These are phyloP conservation scores for Sungouiozyma intestinalis DNA, from an alignment of 805 yeast species.

Conservation along the genomic window DNA sequence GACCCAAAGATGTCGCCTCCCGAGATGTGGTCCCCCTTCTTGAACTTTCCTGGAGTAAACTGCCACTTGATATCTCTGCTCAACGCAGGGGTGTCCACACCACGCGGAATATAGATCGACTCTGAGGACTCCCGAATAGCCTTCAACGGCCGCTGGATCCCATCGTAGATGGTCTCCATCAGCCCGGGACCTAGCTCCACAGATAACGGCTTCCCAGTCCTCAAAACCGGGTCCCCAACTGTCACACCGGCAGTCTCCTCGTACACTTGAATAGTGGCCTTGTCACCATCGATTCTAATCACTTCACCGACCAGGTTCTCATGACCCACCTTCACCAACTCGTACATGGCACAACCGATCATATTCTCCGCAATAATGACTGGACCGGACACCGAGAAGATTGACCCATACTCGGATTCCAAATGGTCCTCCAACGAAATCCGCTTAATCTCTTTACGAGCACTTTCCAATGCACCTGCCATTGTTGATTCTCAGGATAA, in stretches of 20 bases:
- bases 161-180: conserved; percentile 98
- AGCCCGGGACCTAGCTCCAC: conserved; percentile 99
- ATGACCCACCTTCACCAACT: conserved; percentile 95
- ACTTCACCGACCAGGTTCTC: conserved; percentile 96
- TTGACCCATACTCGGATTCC: conserved; percentile 77
- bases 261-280: conserved; percentile 96
- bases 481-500: conserved; percentile 5
- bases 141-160: conserved; percentile 97
- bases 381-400: conserved; percentile 95
- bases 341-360: conserved; percentile 99
- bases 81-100: conserved; percentile 94
- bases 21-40: conserved; percentile 93
- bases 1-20: conserved; percentile 98
- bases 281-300: conserved; percentile 90
- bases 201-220: conserved; percentile 98
- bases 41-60: conserved; percentile 61
- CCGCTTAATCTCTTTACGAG: conserved; percentile 86
- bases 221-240: conserved; percentile 95
- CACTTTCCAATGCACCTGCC: conserved; percentile 98
- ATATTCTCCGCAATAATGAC: conserved; percentile 96
- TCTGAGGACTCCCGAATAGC: conserved; percentile 81
- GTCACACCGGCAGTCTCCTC: conserved; percentile 99
- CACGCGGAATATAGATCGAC: conserved; percentile 96
- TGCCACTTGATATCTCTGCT: conserved; percentile 74
- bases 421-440: conserved; percentile 63